These are phyloP conservation scores for Chalara sp. DNA, from an alignment of 2,329 filamentous ascomycete genomes.

Conservation along the genomic window DNA sequence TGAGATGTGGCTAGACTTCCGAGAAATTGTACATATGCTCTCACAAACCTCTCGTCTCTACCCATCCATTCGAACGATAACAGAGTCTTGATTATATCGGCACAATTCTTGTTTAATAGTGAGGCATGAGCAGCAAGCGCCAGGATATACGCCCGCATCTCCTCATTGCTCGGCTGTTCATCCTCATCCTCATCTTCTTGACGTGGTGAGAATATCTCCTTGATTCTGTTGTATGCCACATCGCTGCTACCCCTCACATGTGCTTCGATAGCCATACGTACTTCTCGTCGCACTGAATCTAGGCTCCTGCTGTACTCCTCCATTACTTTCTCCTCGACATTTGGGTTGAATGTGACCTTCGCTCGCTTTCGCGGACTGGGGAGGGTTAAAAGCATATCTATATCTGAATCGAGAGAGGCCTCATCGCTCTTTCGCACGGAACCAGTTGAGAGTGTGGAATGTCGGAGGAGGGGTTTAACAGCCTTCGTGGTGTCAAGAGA, in stretches of 20 bases:
- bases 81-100: slow-evolving; percentile 50
- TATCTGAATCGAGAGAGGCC: slow-evolving; percentile 19
- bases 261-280: slow-evolving; percentile 39
- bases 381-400: slow-evolving; percentile 13
- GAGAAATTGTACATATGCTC: slow-evolving; percentile 61
- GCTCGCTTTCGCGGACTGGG: slow-evolving; percentile 23
- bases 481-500: slow-evolving; percentile 10
- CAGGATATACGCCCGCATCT: slow-evolving; percentile 51
- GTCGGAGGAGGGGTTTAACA: slow-evolving; percentile 23
- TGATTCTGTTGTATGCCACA: slow-evolving; percentile 56
- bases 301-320: slow-evolving; percentile 19
- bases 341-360: slow-evolving; percentile 25
- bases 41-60: slow-evolving; percentile 57
- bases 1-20: slow-evolving; percentile 75
- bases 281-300: slow-evolving; percentile 24
- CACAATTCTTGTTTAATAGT: slow-evolving; percentile 52
- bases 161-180: slow-evolving; percentile 18
- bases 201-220: slow-evolving; percentile 41
- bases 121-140: slow-evolving; percentile 56
- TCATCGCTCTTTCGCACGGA: slow-evolving; percentile 22
- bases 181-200: slow-evolving; percentile 20
- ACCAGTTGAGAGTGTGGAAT: slow-evolving; percentile 17
- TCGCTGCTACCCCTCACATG: slow-evolving; percentile 47
- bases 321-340: slow-evolving; percentile 28
- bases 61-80: slow-evolving; percentile 60